Base-by-base conservation (phyloP, 2,329 filamentous ascomycete species). In the Calonectria montana region DNA sequence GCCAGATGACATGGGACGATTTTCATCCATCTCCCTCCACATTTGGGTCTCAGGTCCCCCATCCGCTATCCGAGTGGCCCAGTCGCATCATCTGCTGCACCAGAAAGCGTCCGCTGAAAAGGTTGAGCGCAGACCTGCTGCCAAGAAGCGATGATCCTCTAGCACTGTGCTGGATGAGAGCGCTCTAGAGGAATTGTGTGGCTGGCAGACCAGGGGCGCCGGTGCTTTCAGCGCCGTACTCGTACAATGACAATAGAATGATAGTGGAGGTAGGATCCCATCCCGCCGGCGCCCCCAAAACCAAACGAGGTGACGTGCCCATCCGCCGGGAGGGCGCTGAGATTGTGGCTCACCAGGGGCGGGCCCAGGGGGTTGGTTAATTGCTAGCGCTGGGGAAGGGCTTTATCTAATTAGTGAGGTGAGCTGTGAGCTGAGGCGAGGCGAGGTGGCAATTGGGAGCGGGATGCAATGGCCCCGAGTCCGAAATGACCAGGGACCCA, bases 31-130 rank as follows among this genome's bases (percentile, higher is more conserved):
- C 53, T 43, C 64, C 31, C 41, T 53, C 64, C 64, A 66, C 37
- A 70, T 70, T 45, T 70, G 68, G 53, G 45, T 66, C 53, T 23
- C 27, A 57, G 64, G 57, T 62, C 48, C 62, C 41, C 64, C 31
- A 53, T 45, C 63, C 55, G 57, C 65, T 55, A 64, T 41, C 64
- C 47, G 57, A 71, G 47, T 67, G 69, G 69, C 23, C 55, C 67
- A 29, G 47, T 64, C 59, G 41, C 48, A 37, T 59, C 57, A 69
- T 53, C 41, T 21, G 29, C 27, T 23, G 25, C 53, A 61, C 39
- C 35, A 23, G 27, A 16, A 15, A 29, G 39, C 16, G 47, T 35
- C 27, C 50, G 21, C 29, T 50, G 43, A 15, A 41, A 61, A 35
- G 43, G 41, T 50, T 50, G 50, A 55, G 62, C 67, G 35, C 23